Base-by-base conservation (phyloP, 768 basidiomycete genomes). In the Suillus alpinus region DNA sequence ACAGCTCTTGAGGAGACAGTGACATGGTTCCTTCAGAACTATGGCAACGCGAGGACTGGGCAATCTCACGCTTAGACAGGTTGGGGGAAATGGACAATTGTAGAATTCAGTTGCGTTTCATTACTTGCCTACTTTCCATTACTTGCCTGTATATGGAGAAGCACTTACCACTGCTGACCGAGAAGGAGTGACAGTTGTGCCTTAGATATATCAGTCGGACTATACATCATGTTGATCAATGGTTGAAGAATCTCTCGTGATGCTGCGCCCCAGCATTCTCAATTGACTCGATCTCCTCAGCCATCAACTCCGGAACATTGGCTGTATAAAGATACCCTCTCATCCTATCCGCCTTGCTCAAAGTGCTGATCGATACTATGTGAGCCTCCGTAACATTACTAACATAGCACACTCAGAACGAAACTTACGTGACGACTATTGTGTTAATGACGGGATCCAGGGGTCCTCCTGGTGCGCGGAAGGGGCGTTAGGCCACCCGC, bases 21-120 rank as follows among this genome's bases (percentile, higher is more conserved):
- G 59, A 77, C 87, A 59, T 97, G 95, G 95, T 95, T 97, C 80
- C 67, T 92, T 43, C 81, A 86, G 58, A 93, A 95, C 75, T 87
- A 91, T 73, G 79, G 87, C 32, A 86, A 74, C 26, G 92, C 91
- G 16, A 77, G 92, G 67, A 90, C 78, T 2, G 81, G 90, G 74
- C 71, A 70, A 59, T 65, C 65, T 40, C 18, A 52, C 6, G 34
- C 23, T 58, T 58, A 58, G 32, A 52, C 20, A 16, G 32, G 20
- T 1, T 53, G 14, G 34, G 23, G 14, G 12, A 23, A 37, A 36
- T 8, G n/a, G 10, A 52, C 12, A 8, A 20, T 20, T 18, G 31
- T 50, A 50, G 49, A 32, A 50, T 31, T n/a, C 32, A 7, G 23
- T 18, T 40, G 16, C 16, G 10, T 39, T 39, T 39, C 53, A 18